Base-by-base conservation (phyloP, 176 grass and related monocot species). In the Carex pumila region DNA sequence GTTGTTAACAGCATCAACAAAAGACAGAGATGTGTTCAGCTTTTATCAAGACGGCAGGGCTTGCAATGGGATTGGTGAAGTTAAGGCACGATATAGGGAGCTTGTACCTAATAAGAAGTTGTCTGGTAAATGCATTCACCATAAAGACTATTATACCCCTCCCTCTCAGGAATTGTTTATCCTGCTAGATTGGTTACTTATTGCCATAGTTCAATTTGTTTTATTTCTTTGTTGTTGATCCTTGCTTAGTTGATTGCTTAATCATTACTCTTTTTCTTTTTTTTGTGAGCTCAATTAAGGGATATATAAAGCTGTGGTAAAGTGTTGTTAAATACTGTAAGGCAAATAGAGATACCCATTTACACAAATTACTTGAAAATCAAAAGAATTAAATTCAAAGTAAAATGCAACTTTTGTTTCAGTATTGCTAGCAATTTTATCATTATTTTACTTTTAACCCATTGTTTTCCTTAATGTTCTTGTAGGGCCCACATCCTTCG, bases 401-500 rank as follows among this genome's bases (percentile, higher is more conserved):
- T 68, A 37, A 12, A 37, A 68, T 37, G 32, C 65, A 29, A 29
- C 3, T 12, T 53, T 62, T 18, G 1, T 50, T 50, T 50, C 47
- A 50, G 47, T 50, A 12, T 50, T 62, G 32, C 32, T 34, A 2
- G 32, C 32, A 34, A 34, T 34, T 34, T 34, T 34, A 34, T 25
- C 25, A 0, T 49, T 29, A 29, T 6, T 36, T 59, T 85, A 30
- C 21, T 30, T 10, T 62, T 52, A 73, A 21, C 56, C 34, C 0
- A 37, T 65, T 36, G 85, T 81, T 73, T 67, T 7, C 45, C 8
- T 55, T 76, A 50, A 64, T 66, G 36, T 21, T 65, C 65, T 60
- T 70, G 39, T 79, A 96, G 93, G 93, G 9, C 94, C 94, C 31
- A 92, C 94, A 22, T 92, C 94, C 17, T 53, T 97, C 77, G 94